Conservation (phyloP, 2,329 filamentous ascomycete species). For the Aphanoascus verrucosus region DNA sequence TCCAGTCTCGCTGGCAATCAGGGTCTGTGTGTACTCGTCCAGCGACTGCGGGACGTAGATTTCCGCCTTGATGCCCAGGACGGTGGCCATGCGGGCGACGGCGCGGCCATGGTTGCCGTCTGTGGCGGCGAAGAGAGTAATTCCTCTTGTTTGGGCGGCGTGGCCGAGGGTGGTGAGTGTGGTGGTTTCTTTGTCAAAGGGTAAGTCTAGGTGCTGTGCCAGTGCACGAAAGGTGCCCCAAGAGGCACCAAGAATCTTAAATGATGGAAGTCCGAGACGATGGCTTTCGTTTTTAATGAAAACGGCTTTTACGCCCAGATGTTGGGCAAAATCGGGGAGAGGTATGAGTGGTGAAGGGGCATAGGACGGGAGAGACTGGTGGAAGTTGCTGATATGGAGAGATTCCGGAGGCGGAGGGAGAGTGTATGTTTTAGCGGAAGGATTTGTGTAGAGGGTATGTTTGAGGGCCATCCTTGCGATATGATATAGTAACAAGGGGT, state of each 20-base stretch:
- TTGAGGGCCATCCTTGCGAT: conserved; percentile 4
- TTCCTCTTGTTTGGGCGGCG: conserved; percentile 21
- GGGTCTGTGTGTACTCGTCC: conserved; percentile 41
- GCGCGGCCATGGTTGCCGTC: conserved; percentile 71
- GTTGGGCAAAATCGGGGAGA: conserved; percentile 45
- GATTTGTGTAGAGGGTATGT: conserved; percentile 11
- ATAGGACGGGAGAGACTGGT: conserved; percentile 49
- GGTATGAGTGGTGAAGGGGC: conserved; percentile 44
- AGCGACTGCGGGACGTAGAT: conserved; percentile 56
- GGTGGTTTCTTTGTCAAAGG: conserved; percentile 25
- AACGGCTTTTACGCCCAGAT: conserved; percentile 48
- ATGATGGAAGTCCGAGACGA: conserved; percentile 59
- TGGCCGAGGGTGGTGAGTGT: conserved; percentile 37
- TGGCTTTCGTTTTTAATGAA: conserved; percentile 61
- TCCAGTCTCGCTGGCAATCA: conserved; percentile 51
- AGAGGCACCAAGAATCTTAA: conserved; percentile 71
- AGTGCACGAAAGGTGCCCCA: conserved; percentile 58
- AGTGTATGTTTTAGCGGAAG: conserved; percentile 14
- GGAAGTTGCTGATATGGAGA: conserved; percentile 39
- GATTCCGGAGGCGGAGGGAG: neutral
- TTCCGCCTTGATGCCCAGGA: conserved; percentile 45
- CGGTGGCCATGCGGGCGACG: conserved; percentile 55
- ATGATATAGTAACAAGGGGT: too few species aligned
- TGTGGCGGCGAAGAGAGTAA: conserved; percentile 53
- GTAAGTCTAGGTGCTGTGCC: conserved; percentile 35